phyloP scores from a whole-genome alignment of 2,329 filamentous ascomycete species.

The Aspergillus intermedius region DNA sequence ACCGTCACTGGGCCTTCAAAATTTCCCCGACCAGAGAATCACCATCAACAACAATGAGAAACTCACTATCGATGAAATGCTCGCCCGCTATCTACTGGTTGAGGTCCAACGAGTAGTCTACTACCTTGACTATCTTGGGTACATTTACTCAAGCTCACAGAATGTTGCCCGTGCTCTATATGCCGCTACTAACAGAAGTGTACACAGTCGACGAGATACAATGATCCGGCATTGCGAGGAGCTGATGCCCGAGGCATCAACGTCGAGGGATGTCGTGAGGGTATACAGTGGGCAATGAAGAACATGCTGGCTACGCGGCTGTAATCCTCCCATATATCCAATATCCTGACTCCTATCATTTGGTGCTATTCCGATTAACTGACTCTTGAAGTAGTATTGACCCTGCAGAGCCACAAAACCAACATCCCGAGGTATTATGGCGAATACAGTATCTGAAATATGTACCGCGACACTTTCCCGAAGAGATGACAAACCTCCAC shows the following conservation, averaged over 20 bases:
- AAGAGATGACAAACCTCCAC: not conserved
- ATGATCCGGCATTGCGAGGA: not conserved
- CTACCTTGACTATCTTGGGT: not conserved
- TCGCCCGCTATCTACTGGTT: not conserved
- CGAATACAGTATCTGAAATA: not conserved
- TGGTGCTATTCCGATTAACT: not conserved
- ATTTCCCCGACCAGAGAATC: not conserved
- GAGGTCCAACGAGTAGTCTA: not conserved
- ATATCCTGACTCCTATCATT: not conserved
- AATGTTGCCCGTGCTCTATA: not conserved
- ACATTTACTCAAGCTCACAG: not conserved
- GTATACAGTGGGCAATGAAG: not conserved
- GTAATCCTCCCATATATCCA: not conserved
- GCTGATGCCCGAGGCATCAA: not conserved
- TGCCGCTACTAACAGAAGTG: not conserved
- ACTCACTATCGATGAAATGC: not conserved
- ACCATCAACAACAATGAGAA: not conserved
- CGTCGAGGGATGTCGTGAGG: not conserved
- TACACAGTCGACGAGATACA: not conserved
- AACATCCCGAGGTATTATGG: not conserved
- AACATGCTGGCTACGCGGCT: not conserved
- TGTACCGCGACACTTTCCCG: not conserved
- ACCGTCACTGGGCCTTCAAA: not conserved
- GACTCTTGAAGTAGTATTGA: not conserved
- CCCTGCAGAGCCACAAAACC: not conserved